Evolutionary conservation across 2,329 filamentous ascomycete genomes (phyloP).

Genomic region (Trichoderma polysporum): DNA sequence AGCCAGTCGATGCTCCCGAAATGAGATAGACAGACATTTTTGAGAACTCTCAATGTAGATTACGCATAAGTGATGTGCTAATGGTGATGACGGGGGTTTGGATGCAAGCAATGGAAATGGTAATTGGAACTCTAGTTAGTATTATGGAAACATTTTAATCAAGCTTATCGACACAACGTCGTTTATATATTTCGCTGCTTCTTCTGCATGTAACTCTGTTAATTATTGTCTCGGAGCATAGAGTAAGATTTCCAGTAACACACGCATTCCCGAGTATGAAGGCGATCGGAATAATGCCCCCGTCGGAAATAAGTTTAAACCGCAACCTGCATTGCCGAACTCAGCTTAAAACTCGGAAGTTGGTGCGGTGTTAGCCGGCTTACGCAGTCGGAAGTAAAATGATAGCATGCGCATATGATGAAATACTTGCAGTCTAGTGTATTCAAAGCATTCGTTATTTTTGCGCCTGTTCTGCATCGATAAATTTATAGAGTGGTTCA

Average conservation of each 20-base stretch:
- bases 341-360: too few relatives aligned
- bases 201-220: too few relatives aligned
- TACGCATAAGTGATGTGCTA: neutral
- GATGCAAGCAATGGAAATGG: too few relatives aligned
- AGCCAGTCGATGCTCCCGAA: conserved; percentile 9
- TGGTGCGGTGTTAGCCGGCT: neutral
- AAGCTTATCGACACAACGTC: neutral
- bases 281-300: conserved; percentile 1
- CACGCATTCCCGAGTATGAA: neutral
- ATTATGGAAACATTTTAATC: too few relatives aligned
- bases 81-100: neutral
- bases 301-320: neutral
- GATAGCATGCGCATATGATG: too few relatives aligned
- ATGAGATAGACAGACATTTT: conserved; percentile 9
- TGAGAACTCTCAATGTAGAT: neutral
- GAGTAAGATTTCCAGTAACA: neutral
- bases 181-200: neutral
- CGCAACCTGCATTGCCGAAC: neutral
- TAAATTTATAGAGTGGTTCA: neutral
- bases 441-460: too few relatives aligned
- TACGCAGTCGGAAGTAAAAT: neutral
- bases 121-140: neutral
- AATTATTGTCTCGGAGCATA: neutral
- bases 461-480: neutral
- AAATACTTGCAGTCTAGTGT: too few relatives aligned